Evolutionary conservation across 306 rosid species (phyloP).

Genomic region (Prunus davidiana): DNA sequence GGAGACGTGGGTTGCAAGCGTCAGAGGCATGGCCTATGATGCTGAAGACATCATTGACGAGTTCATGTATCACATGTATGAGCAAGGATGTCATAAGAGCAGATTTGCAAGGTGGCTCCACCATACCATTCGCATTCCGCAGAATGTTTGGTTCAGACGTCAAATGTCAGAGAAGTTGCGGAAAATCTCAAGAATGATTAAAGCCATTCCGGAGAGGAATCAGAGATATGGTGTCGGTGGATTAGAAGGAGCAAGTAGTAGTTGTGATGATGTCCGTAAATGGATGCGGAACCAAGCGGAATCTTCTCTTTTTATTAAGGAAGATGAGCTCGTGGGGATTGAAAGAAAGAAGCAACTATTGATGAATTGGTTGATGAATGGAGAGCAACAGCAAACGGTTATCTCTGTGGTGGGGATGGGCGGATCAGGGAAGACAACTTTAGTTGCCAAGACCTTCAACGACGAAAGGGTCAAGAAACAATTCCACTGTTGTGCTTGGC

Average conservation of each 20-base stretch:
- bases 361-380: background rate
- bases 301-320: background rate
- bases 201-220: conserved; percentile 7
- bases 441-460: background rate
- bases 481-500: conserved; percentile 1
- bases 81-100: background rate
- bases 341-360: background rate
- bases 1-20: background rate
- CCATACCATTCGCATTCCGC: background rate
- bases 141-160: background rate
- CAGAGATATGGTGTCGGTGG: background rate
- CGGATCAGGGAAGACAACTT: background rate
- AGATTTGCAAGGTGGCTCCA: background rate
- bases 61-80: background rate
- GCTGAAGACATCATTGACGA: conserved; percentile 17
- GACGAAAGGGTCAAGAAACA: background rate
- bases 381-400: background rate
- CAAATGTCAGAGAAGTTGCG: background rate
- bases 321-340: conserved; percentile 11
- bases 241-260: background rate
- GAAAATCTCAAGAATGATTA: background rate
- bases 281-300: background rate
- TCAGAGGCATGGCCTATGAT: background rate
- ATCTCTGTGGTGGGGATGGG: background rate
- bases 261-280: background rate